These are phyloP conservation scores for Crithidia expoeki DNA, from an alignment of 208 protist genomes.

Conservation along the genomic window DNA sequence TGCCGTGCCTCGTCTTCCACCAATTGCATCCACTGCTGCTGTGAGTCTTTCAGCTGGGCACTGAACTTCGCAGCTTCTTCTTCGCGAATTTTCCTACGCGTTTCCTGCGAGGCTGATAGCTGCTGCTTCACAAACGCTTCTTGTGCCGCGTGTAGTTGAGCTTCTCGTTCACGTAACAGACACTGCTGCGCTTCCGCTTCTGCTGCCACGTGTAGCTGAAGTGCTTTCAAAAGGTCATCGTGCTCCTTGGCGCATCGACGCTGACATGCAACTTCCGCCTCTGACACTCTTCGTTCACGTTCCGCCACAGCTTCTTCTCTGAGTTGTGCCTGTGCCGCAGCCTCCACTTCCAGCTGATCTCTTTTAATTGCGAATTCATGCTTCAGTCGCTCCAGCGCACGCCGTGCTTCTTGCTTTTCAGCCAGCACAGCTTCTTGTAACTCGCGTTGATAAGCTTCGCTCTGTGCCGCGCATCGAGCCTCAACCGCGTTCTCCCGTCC, in stretches of 20 bases:
- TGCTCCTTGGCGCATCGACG: conserved; percentile 9
- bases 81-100: background rate
- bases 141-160: conserved; percentile 11
- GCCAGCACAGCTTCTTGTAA: conserved; percentile 21
- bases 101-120: conserved; percentile 2
- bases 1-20: conserved; percentile 13
- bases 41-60: conserved; percentile 1
- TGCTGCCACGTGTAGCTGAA: conserved; percentile 15
- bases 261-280: conserved; percentile 7
- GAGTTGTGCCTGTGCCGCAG: conserved; percentile 9
- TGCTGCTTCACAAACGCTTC: conserved; percentile 23
- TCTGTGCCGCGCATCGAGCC: conserved; percentile 22
- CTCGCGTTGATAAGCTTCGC: conserved; percentile 31
- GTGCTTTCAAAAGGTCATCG: background rate
- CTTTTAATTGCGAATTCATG: conserved; percentile 1
- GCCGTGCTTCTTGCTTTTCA: conserved; percentile 29
- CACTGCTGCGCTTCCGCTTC: conserved; percentile 18
- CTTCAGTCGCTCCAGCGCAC: conserved; percentile 15
- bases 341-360: background rate
- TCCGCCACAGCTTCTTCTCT: conserved; percentile 25
- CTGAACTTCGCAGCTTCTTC: conserved; percentile 9
- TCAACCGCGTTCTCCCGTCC: conserved; percentile 33
- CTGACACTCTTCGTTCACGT: conserved; percentile 17
- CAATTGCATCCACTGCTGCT: conserved; percentile 12
- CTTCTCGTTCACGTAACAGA: conserved; percentile 9